These are phyloP conservation scores for Tylopilus subfusipes DNA, from an alignment of 768 basidiomycete species.

Conservation along the genomic window DNA sequence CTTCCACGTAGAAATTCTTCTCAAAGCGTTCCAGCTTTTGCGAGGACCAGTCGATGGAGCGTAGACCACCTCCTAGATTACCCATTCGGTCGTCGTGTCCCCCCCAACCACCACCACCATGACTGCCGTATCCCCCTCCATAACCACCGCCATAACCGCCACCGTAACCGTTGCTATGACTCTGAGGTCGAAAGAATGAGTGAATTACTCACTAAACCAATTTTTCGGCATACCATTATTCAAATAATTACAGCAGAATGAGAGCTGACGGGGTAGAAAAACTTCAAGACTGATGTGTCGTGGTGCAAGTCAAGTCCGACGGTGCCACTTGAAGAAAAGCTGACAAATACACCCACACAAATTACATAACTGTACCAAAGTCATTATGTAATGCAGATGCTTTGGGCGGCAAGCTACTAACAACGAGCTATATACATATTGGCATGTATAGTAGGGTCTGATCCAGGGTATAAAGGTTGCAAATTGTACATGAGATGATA, in stretches of 20 bases:
- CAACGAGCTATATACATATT: too few species aligned
- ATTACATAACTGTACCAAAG: constrained; percentile 1
- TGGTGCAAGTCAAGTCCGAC: constrained; percentile 16
- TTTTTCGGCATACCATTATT: constrained; percentile 20
- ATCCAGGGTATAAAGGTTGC: constrained; percentile 8
- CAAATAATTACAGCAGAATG: background rate
- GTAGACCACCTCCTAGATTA: constrained; percentile 76
- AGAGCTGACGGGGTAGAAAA: constrained; percentile 1
- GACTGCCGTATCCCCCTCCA: constrained; percentile 29
- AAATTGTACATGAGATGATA: constrained; percentile 9
- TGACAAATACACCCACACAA: constrained; percentile 11
- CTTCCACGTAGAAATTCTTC: constrained; percentile 97
- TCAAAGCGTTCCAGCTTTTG: constrained; percentile 82
- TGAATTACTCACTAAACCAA: rapidly evolving
- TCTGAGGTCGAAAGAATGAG: constrained; percentile 17
- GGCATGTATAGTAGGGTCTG: background rate
- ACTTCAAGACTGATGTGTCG: constrained; percentile 16
- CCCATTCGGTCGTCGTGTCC: constrained; percentile 66
- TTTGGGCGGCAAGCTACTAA: too few species aligned
- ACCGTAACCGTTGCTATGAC: constrained; percentile 34
- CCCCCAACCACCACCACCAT: constrained; percentile 33
- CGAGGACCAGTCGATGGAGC: constrained; percentile 78
- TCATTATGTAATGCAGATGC: constrained; percentile 9
- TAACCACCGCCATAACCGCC: constrained; percentile 28
- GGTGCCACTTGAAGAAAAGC: constrained; percentile 17